These are phyloP conservation scores for Ogataea degrootiae DNA, from an alignment of 805 yeast species.

Conservation along the genomic window DNA sequence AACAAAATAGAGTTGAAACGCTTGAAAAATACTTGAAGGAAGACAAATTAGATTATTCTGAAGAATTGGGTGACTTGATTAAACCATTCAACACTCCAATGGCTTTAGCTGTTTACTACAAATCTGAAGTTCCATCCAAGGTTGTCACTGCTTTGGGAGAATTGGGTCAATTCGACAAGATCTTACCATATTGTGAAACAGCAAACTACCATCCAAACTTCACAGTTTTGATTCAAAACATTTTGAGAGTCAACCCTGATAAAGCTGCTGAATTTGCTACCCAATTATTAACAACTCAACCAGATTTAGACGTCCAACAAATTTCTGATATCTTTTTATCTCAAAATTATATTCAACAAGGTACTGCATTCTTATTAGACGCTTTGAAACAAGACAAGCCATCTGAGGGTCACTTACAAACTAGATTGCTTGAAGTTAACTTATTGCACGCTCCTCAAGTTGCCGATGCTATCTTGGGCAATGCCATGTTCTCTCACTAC, in stretches of 20 bases:
- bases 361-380: conserved; percentile 93
- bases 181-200: conserved; percentile 88
- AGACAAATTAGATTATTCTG: conserved; percentile 91
- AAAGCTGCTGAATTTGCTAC: conserved; percentile 97
- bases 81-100: conserved; percentile 81
- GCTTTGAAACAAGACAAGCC: conserved; percentile 93
- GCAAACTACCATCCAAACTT: conserved; percentile 87
- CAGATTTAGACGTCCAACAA: conserved; percentile 75
- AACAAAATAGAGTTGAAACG: conserved; percentile 88
- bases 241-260: conserved; percentile 92
- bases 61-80: conserved; percentile 94
- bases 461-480: conserved; percentile 97
- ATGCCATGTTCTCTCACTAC: conserved; percentile 91
- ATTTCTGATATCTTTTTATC: conserved; percentile 91
- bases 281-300: conserved; percentile 60
- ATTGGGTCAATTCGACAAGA: conserved; percentile 93
- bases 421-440: conserved; percentile 88
- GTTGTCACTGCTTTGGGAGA: conserved; percentile 92
- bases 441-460: conserved; percentile 97
- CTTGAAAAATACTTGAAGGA: conserved; percentile 96
- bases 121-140: conserved; percentile 78
- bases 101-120: conserved; percentile 86
- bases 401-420: conserved; percentile 92
- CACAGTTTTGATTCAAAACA: conserved; percentile 81
- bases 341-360: conserved; percentile 93